These are phyloP conservation scores for Hymenoscyphus linearis DNA, from an alignment of 2,329 filamentous ascomycete species.

Conservation along the genomic window DNA sequence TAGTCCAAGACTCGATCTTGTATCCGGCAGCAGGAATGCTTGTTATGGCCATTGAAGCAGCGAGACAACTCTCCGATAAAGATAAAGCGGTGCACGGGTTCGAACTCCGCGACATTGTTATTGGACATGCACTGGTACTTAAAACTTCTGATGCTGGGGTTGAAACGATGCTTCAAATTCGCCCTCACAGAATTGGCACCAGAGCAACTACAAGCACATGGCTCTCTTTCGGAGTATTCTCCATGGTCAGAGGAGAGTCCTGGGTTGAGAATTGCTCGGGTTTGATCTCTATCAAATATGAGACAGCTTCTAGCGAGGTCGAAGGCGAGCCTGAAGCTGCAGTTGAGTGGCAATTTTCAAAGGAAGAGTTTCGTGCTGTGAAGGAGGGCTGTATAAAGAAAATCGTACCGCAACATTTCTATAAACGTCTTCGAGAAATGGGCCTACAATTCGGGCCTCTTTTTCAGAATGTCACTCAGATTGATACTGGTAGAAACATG, in stretches of 20 bases:
- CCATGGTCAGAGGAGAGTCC: neutral
- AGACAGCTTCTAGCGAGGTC: neutral
- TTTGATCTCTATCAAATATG: neutral
- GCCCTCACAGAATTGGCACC: neutral
- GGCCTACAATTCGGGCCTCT: neutral
- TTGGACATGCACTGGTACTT: slow-evolving; percentile 32
- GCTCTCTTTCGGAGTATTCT: neutral
- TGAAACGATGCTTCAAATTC: neutral
- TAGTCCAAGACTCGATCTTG: slow-evolving; percentile 18
- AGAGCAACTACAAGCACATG: neutral
- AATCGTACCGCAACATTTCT: neutral
- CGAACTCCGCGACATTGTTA: neutral
- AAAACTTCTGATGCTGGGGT: slow-evolving; percentile 26
- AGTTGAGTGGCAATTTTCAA: neutral
- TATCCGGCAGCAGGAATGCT: slow-evolving; percentile 31
- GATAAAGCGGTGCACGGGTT: neutral
- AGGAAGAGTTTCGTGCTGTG: neutral
- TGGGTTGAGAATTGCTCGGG: neutral
- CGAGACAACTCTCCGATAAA: slow-evolving; percentile 5
- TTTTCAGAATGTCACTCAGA: neutral
- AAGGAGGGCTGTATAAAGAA: neutral
- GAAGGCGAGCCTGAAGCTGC: neutral
- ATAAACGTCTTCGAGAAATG: neutral
- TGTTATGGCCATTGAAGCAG: slow-evolving; percentile 30
- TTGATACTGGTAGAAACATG: neutral